Percentiles rank a stretch among this genome's conserved stretches.
phyloP scores from a whole-genome alignment of 331 rosid genomes.

The Phaseolus coccineus region DNA sequence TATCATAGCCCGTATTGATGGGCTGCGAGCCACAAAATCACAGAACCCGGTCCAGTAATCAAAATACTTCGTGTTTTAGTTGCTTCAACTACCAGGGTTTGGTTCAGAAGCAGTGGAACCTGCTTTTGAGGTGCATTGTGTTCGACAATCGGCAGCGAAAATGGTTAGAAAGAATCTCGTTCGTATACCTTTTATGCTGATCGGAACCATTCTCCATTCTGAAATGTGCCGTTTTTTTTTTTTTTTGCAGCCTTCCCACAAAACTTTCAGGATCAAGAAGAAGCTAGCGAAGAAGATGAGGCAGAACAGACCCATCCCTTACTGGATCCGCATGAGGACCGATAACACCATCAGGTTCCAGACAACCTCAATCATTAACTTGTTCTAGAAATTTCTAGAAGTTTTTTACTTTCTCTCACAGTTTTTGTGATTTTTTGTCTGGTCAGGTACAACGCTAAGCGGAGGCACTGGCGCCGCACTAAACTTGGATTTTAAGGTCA shows the following conservation, averaged over 20 bases:
- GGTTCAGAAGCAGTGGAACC: neutral
- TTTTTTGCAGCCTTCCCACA: constrained; percentile 77
- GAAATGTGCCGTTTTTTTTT: neutral
- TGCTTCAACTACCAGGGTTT: neutral
- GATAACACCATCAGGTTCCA: constrained; percentile 80
- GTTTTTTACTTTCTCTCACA: neutral
- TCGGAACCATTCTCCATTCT: neutral
- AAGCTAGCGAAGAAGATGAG: constrained; percentile 94
- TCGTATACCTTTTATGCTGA: neutral
- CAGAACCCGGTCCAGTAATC: constrained; percentile 8
- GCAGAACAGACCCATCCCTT: constrained; percentile 89
- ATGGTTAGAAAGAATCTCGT: constrained; percentile 25
- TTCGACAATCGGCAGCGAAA: constrained; percentile 16
- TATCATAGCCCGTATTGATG: neutral
- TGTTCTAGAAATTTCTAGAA: neutral
- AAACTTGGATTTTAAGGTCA: constrained; percentile 83
- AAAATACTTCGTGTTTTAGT: neutral
- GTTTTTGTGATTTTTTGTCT: neutral
- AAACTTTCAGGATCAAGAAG: constrained; percentile 87
- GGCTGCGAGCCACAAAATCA: neutral
- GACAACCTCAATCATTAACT: neutral
- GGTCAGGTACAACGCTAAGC: constrained; percentile 82
- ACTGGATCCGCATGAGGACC: constrained; percentile 87
- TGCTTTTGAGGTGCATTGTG: neutral
- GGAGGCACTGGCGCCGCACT: constrained; percentile 97